Percentiles rank a stretch among this genome's conserved stretches.
phyloP scores from a whole-genome alignment of 2,329 filamentous ascomycete species.

The Fusarium guadeloupense region DNA sequence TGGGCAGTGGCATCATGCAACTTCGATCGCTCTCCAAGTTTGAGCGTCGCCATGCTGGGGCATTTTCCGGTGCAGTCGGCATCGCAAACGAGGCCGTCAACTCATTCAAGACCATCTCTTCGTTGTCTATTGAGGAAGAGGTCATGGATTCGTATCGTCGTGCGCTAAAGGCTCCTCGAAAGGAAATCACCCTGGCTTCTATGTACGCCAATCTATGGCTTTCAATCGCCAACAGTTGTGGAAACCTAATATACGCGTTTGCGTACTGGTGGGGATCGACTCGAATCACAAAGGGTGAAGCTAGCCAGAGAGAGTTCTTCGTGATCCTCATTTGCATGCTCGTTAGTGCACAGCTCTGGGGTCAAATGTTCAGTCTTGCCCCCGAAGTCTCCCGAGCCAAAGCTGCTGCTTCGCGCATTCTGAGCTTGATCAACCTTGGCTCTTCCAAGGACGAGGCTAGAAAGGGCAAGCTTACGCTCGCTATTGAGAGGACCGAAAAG shows the following conservation, averaged over 20 bases:
- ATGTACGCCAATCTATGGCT: constrained; percentile 67
- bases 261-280: constrained; percentile 84
- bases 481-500: constrained; percentile 29
- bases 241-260: constrained; percentile 76
- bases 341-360: constrained; percentile 76
- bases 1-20: constrained; percentile 75
- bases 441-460: constrained; percentile 40
- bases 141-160: constrained; percentile 63
- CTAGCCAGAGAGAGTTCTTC: constrained; percentile 74
- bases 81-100: constrained; percentile 74
- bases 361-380: constrained; percentile 78
- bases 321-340: constrained; percentile 77
- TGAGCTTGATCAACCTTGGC: constrained; percentile 59
- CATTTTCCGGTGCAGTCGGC: constrained; percentile 70
- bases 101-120: constrained; percentile 70
- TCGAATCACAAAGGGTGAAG: constrained; percentile 72
- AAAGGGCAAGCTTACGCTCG: constrained; percentile 19
- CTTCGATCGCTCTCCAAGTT: constrained; percentile 69
- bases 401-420: constrained; percentile 67
- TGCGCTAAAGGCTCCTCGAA: constrained; percentile 59
- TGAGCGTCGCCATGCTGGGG: constrained; percentile 69
- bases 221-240: constrained; percentile 66
- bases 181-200: constrained; percentile 62
- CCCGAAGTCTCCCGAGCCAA: constrained; percentile 77
- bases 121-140: constrained; percentile 62